Base-by-base conservation (phyloP, 1,284 basidiomycete genomes). In the Rhodotorula sp. region DNA sequence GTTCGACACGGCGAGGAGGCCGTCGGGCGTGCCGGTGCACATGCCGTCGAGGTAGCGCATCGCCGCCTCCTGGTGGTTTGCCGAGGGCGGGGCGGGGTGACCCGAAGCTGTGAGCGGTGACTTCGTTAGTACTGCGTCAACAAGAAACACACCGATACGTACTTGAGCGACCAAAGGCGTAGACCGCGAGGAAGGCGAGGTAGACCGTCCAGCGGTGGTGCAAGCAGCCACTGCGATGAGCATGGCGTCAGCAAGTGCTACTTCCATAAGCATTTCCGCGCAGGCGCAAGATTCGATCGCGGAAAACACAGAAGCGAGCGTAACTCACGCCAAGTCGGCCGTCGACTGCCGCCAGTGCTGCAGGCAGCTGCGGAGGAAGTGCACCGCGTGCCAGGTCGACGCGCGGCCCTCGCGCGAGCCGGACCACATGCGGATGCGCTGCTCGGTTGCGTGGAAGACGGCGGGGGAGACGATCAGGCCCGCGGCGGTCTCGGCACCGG, bases 321-420 rank as follows among this genome's bases (percentile, higher is more conserved):
- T 1, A 7, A 67, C 70, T 44, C 42, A 72, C 62, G 73, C 73
- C n/a, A 77, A 61, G 46, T 77, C 75, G 5, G 64, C 75, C 17
- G 67, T 73, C 23, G 70, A 67, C 56, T 74, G 70, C 41, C 70
- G 44, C 64, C 66, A 75, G 48, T 77, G 73, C 63, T 72, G 70
- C 67, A 76, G 44, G 55, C 66, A 70, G 19, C 68, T 73, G 19
- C 75, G 70, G 8, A 78, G 57, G 69, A 78, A 78, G 54, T 75
- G 72, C 9, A 73, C 73, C 3, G 77, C 76, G 46, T 78, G 78
- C 78, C 78, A 78, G 14, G 71, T 71, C 27, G 78, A 77, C 53
- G 73, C 75, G 21, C 74, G 49, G 4, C 67, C 71, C n/a, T 77
- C 74, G 52, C 68, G 67, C 62, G 74, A 74, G 19, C 61, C 64